Conservation (phyloP, 73 alveolate species). For the Breviolum minutum region DNA sequence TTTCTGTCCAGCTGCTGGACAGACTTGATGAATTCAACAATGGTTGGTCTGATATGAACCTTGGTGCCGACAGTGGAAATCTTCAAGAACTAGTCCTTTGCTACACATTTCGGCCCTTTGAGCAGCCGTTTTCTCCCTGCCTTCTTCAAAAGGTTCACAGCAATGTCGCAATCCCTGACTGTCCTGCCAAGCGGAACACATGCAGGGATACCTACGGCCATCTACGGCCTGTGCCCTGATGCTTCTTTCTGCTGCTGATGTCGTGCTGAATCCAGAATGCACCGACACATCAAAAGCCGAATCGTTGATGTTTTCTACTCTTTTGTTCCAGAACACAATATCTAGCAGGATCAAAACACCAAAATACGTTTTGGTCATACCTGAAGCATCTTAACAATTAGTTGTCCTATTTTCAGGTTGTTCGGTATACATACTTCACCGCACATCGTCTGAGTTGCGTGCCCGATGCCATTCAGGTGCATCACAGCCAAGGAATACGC, state of each 20-base stretch:
- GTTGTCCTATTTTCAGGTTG: too few species aligned
- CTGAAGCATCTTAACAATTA: too few species aligned
- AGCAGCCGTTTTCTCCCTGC: not conserved
- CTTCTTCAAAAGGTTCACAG: constrained; percentile 93
- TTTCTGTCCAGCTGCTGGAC: not conserved
- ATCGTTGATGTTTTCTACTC: too few species aligned
- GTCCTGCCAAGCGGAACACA: not conserved
- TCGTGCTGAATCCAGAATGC: too few species aligned
- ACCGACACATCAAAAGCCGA: too few species aligned
- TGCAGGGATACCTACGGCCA: too few species aligned
- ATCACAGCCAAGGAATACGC: constrained; percentile 95
- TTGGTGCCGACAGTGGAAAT: too few species aligned
- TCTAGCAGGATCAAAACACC: too few species aligned
- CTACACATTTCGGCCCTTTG: not conserved
- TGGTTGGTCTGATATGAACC: not conserved
- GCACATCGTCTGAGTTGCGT: not conserved
- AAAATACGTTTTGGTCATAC: too few species aligned
- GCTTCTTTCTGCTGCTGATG: not conserved
- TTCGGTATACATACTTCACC: too few species aligned
- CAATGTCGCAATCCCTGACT: constrained; percentile 88
- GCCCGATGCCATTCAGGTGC: constrained; percentile 95
- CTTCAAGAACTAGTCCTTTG: not conserved
- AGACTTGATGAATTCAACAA: too few species aligned
- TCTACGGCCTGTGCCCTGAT: not conserved
- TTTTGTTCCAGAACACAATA: too few species aligned